Conservation (phyloP, 768 basidiomycete genomes). For the Mycena indigotica region DNA sequence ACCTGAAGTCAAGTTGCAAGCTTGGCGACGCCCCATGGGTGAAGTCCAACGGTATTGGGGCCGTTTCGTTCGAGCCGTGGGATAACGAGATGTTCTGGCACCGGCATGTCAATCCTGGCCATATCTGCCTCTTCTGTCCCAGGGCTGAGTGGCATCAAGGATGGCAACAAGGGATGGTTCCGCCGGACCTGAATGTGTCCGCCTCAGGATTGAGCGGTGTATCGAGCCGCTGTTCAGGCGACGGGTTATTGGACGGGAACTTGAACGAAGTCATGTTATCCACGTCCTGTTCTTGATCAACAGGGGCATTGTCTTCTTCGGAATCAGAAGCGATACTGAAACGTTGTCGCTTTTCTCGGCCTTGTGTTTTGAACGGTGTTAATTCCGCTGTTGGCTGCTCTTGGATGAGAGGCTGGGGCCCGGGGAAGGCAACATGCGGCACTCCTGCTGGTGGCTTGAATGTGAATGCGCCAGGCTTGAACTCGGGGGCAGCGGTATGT, state of each 20-base stretch:
- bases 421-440: conserved; percentile 54
- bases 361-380: conserved; percentile 58
- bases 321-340: conserved; percentile 41
- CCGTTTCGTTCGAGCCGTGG: conserved; percentile 50
- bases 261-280: conserved; percentile 75
- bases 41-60: conserved; percentile 82
- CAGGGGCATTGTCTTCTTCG: conserved; percentile 36
- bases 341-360: conserved; percentile 79
- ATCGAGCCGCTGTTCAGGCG: conserved; percentile 52
- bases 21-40: conserved; percentile 43
- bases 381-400: conserved; percentile 39
- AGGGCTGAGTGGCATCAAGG: conserved; percentile 18
- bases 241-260: conserved; percentile 62
- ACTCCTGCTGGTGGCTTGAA: conserved; percentile 73
- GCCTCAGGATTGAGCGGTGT: conserved; percentile 48
- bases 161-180: conserved; percentile 19
- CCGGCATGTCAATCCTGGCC: conserved; percentile 29
- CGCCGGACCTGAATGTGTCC: conserved; percentile 62
- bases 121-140: conserved; percentile 29
- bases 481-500: conserved; percentile 80
- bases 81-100: conserved; percentile 28
- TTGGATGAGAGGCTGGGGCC: conserved; percentile 26
- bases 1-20: conserved; percentile 50
- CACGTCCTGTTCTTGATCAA: conserved; percentile 49
- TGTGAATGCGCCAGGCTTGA: conserved; percentile 81